These are phyloP conservation scores for Sugiyamaella pinicola DNA, from an alignment of 1,139 yeast species.

Conservation along the genomic window DNA sequence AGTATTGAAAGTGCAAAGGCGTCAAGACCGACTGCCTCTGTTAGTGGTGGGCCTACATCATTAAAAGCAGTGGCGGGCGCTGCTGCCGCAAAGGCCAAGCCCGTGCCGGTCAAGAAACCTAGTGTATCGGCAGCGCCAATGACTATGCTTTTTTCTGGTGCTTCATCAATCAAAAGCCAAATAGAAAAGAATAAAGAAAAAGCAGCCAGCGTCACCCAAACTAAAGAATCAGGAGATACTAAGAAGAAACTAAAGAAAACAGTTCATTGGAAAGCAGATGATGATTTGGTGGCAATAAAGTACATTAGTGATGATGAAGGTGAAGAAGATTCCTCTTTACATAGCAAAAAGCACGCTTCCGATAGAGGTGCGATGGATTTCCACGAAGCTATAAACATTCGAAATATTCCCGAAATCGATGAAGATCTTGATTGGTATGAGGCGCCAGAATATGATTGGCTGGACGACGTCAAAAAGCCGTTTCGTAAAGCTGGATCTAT, in stretches of 20 bases:
- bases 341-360: conserved; percentile 28
- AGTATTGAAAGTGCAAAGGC: conserved; percentile 13
- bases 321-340: conserved; percentile 20
- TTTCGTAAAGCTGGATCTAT: conserved; percentile 30
- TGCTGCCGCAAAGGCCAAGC: conserved; percentile 18
- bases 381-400: conserved; percentile 38
- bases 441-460: conserved; percentile 38
- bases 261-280: conserved; percentile 44
- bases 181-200: conserved; percentile 24
- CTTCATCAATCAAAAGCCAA: conserved; percentile 24
- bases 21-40: neutral
- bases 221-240: conserved; percentile 9
- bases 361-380: conserved; percentile 37
- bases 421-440: conserved; percentile 39
- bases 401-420: conserved; percentile 32
- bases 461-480: conserved; percentile 19
- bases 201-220: conserved; percentile 4
- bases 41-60: conserved; percentile 8
- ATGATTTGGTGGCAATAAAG: conserved; percentile 46
- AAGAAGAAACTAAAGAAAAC: conserved; percentile 32
- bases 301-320: conserved; percentile 48
- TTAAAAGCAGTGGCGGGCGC: neutral
- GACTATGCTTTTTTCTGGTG: conserved; percentile 26
- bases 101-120: conserved; percentile 18
- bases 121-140: conserved; percentile 16